Base-by-base conservation (phyloP, 108 stramenopile genomes). In the Skeletonema grethae region DNA sequence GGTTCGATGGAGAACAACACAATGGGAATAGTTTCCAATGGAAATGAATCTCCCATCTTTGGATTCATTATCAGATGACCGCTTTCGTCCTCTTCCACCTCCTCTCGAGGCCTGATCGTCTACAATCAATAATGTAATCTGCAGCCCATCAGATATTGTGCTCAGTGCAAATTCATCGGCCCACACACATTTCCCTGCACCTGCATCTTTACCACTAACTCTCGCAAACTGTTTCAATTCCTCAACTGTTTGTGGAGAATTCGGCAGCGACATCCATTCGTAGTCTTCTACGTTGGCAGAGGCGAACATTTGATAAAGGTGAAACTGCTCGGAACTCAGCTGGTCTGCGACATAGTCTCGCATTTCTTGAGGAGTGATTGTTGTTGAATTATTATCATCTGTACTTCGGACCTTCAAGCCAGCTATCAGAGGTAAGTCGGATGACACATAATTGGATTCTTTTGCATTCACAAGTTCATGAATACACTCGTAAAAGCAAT, bases 401-500 rank as follows among this genome's bases (percentile, higher is more conserved):
- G 10, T 9, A 62, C 57, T 20, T 60, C 18, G 8, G 24, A 15
- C 58, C 58, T 31, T 15, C 59, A 61, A 30, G 18, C 12, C 57
- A 31, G 61, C 30, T 12, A 61, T 12, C 35, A 62, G 31, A 24
- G 65, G 38, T 12, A 72, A 38, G 15, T 43, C 41, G 3, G 41
- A 43, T 43, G 41, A 0, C 41, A 43, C 10, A 43, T 43, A 15
- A 15, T 10, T 43, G 5, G 39, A 55, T 24, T n/a, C 0, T 46
- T 16, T 43, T 34, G 7, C 7, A 7, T 28, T 57, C 9, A 80
- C 18, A 1, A 80, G 60, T 25, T 50, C 61, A 57, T 80, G 53
- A 53, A 80, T 75, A 48, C 73, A 75, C 34, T 80, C 73, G 22
- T 75, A 80, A 38, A 80, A 65, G 73, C 79, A 80, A 57, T 80